Evolutionary conservation across 176 grass and related monocot genomes (phyloP).

Genomic region (Chloris gayana): DNA sequence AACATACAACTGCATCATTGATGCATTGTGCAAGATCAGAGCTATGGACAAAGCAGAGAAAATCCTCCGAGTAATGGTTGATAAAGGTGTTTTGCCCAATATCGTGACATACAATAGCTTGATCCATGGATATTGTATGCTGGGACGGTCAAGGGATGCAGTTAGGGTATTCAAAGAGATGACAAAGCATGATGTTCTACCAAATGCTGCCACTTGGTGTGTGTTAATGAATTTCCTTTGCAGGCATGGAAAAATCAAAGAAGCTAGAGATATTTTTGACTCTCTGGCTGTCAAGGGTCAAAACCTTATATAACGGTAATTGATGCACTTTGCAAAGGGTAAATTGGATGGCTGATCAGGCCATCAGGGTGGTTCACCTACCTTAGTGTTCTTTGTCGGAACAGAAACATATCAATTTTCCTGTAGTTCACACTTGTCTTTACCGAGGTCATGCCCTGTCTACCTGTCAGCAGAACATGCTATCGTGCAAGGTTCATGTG

Average conservation of each 20-base stretch:
- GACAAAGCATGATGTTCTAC: not conserved
- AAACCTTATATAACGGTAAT: constrained; percentile 29
- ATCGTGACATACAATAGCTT: not conserved
- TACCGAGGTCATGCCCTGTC: not conserved
- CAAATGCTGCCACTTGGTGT: not conserved
- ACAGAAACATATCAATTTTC: not conserved
- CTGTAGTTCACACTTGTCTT: not conserved
- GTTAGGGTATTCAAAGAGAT: constrained; percentile 32
- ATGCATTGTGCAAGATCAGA: constrained; percentile 24
- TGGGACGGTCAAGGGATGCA: constrained; percentile 7
- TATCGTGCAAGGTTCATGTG: constrained; percentile 17
- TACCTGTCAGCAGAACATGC: not conserved
- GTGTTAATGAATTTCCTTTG: constrained; percentile 25
- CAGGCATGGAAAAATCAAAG: constrained; percentile 20
- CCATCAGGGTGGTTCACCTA: too few relatives aligned
- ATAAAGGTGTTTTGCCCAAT: not conserved
- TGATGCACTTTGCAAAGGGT: not conserved
- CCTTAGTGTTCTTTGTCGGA: too few relatives aligned
- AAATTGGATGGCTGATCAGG: too few relatives aligned
- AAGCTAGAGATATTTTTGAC: constrained; percentile 34
- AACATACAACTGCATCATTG: constrained; percentile 17
- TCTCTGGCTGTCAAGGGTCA: constrained; percentile 12
- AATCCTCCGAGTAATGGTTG: constrained; percentile 8
- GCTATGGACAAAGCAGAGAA: not conserved
- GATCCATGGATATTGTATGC: constrained; percentile 22